These are phyloP conservation scores for Geotrichum europaeum DNA, from an alignment of 1,139 yeast species.

Conservation along the genomic window DNA sequence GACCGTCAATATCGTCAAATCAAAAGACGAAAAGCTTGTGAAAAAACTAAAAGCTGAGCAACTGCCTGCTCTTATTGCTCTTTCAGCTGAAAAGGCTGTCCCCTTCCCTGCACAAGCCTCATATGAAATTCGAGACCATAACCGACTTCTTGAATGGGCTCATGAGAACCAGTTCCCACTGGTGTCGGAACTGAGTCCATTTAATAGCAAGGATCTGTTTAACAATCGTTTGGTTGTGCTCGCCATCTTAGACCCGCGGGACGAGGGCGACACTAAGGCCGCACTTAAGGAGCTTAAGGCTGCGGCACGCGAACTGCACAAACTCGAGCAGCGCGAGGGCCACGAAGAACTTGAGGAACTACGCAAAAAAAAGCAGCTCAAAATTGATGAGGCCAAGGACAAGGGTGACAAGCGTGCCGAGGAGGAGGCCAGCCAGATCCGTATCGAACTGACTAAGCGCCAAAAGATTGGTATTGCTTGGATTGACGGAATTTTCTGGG, in stretches of 20 bases:
- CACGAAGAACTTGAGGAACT: slow-evolving; percentile 28
- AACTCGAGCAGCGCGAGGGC: slow-evolving; percentile 25
- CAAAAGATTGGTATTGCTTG: slow-evolving; percentile 36
- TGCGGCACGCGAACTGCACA: slow-evolving; percentile 30
- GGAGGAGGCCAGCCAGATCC: slow-evolving; percentile 30
- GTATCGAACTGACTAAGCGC: slow-evolving; percentile 26
- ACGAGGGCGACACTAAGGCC: slow-evolving; percentile 24
- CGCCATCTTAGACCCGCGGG: slow-evolving; percentile 33
- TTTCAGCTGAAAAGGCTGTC: slow-evolving; percentile 27
- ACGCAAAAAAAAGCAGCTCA: slow-evolving; percentile 33
- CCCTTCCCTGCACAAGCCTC: slow-evolving; percentile 33
- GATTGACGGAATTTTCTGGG: slow-evolving; percentile 37
- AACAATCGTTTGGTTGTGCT: slow-evolving; percentile 31
- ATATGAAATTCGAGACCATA: slow-evolving; percentile 32
- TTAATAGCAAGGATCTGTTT: slow-evolving; percentile 33
- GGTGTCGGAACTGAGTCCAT: slow-evolving; percentile 36
- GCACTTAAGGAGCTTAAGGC: slow-evolving; percentile 31
- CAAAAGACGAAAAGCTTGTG: slow-evolving; percentile 30
- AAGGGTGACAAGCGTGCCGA: slow-evolving; percentile 32
- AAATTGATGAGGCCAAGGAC: slow-evolving; percentile 34
- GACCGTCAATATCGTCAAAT: slow-evolving; percentile 34
- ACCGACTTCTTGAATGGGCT: slow-evolving; percentile 32
- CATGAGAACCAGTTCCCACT: slow-evolving; percentile 33
- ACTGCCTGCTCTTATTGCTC: slow-evolving; percentile 34
- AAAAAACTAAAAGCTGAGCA: slow-evolving; percentile 28